phyloP scores from a whole-genome alignment of 805 yeast species.

The Teunomyces lycoperdinae region DNA sequence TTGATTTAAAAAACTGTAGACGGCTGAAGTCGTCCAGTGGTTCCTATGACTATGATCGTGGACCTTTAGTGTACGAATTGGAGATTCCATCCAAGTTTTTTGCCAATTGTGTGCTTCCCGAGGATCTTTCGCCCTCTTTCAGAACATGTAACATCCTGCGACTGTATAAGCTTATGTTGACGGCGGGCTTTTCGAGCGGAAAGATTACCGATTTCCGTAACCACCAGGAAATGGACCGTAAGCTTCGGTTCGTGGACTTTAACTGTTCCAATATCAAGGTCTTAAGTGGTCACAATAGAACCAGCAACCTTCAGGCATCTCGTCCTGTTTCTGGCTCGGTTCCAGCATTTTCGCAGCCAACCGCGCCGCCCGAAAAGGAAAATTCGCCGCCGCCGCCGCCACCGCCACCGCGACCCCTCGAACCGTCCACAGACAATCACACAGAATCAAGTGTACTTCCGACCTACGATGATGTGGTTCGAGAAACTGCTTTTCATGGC shows the following conservation, averaged over 20 bases:
- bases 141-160: slow-evolving; percentile 54
- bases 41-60: slow-evolving; percentile 7
- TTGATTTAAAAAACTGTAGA: slow-evolving; percentile 39
- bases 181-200: slow-evolving; percentile 27
- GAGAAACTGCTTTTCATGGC: slow-evolving; percentile 29
- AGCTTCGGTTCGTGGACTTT: slow-evolving; percentile 29
- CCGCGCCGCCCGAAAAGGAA: neutral
- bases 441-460: slow-evolving; percentile 18
- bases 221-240: slow-evolving; percentile 14
- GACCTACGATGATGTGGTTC: slow-evolving; percentile 37
- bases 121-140: slow-evolving; percentile 52
- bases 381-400: neutral
- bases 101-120: slow-evolving; percentile 44
- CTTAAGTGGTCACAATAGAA: slow-evolving; percentile 31
- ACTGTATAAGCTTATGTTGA: slow-evolving; percentile 35
- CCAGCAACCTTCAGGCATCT: slow-evolving; percentile 18
- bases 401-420: no score
- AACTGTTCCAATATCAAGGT: slow-evolving; percentile 30
- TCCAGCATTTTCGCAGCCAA: neutral
- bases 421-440: neutral
- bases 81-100: slow-evolving; percentile 42
- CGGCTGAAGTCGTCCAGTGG: slow-evolving; percentile 23
- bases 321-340: neutral
- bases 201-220: slow-evolving; percentile 17
- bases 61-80: slow-evolving; percentile 32